Conservation (phyloP, 2,329 filamentous ascomycete genomes). For the Fusarium torreyae region DNA sequence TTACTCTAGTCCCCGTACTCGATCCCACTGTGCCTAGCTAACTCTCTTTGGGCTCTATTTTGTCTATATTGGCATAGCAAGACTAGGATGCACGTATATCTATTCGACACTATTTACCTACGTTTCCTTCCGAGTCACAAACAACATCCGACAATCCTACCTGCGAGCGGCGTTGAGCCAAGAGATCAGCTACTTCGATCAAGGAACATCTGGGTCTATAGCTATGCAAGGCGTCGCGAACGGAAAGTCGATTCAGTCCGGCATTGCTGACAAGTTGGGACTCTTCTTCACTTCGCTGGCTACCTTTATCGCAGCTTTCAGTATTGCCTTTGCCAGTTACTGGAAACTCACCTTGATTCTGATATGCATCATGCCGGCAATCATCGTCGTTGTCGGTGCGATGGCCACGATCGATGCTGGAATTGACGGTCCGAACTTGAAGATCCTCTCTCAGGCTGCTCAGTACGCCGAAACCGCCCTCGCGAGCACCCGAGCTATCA, state of each 20-base stretch:
- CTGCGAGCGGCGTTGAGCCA: neutral
- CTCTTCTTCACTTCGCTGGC: neutral
- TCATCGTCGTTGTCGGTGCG: neutral
- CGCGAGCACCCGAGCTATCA: neutral
- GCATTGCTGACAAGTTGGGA: conserved; percentile 1
- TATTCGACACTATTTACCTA: conserved; percentile 7
- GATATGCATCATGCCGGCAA: conserved; percentile 1
- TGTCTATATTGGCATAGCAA: conserved; percentile 1
- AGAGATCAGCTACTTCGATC: conserved; percentile 4
- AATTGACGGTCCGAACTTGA: neutral
- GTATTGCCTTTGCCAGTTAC: neutral
- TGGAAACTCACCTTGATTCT: conserved; percentile 7
- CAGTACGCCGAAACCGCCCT: neutral
- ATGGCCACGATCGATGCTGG: neutral
- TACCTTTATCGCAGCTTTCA: conserved; percentile 5
- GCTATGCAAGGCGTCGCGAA: neutral
- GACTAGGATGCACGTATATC: neutral
- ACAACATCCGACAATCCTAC: neutral
- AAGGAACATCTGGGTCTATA: neutral
- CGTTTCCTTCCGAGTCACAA: conserved; percentile 5
- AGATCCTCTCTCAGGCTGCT: neutral
- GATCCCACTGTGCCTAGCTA: no score
- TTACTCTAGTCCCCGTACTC: no score
- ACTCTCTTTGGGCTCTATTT: neutral
- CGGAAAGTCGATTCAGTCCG: conserved; percentile 1